Conservation (phyloP, 2,329 filamentous ascomycete genomes). For the Fusarium pseudocircinatum region DNA sequence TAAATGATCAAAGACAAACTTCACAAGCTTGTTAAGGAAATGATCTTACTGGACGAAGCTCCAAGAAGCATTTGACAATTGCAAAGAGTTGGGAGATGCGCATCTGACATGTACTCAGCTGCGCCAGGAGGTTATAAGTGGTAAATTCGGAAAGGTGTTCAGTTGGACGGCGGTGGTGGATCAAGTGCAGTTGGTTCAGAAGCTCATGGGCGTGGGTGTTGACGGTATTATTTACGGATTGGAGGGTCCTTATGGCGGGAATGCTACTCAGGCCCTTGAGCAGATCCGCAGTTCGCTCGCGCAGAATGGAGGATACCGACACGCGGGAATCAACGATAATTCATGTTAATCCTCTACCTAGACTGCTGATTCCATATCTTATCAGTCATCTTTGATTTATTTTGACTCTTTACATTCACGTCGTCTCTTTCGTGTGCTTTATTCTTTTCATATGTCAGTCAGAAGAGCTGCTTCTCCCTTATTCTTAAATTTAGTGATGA, state of each 20-base stretch:
- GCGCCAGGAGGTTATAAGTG: not conserved
- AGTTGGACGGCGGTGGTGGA: not conserved
- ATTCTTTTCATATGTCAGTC: too few relatives aligned
- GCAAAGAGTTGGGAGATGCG: not conserved
- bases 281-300: not conserved
- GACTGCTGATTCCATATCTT: too few relatives aligned
- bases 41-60: not conserved
- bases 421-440: too few relatives aligned
- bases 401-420: too few relatives aligned
- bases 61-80: not conserved
- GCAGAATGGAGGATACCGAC: not conserved
- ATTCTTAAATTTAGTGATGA: too few relatives aligned
- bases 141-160: not conserved
- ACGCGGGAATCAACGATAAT: not conserved
- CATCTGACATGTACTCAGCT: not conserved
- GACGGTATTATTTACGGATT: not conserved
- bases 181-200: not conserved
- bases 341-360: not conserved
- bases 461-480: too few relatives aligned
- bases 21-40: not conserved
- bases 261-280: not conserved
- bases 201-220: not conserved
- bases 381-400: too few relatives aligned
- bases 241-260: not conserved
- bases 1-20: too few relatives aligned